phyloP scores from a whole-genome alignment of 108 stramenopile genomes.

The Schizochytrium sp. region DNA sequence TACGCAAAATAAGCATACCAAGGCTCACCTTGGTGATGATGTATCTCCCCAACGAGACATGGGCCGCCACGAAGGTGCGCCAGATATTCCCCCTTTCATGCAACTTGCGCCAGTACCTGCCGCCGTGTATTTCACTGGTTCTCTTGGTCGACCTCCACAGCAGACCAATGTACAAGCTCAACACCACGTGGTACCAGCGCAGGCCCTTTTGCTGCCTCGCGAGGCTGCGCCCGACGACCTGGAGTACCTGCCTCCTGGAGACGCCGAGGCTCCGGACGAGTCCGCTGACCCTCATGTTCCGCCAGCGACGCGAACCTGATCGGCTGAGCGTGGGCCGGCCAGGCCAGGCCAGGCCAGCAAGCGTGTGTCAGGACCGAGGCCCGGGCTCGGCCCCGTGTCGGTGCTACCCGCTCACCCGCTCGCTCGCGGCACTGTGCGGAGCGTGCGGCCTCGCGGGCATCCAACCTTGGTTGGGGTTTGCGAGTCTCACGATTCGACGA shows the following conservation, averaged over 20 bases:
- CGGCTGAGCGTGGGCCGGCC: no score
- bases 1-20: neutral
- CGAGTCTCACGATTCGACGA: no score
- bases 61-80: neutral
- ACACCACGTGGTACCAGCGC: neutral
- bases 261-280: neutral
- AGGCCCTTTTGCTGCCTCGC: neutral
- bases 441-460: no score
- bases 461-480: no score
- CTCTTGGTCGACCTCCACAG: neutral
- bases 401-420: no score
- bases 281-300: neutral
- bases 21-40: slow-evolving; percentile 9
- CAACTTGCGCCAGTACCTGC: neutral
- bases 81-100: neutral
- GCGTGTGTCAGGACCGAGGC: no score
- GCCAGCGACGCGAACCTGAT: no score
- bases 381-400: no score
- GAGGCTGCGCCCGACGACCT: neutral
- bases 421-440: no score
- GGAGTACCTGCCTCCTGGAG: neutral
- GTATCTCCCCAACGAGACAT: neutral
- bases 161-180: neutral
- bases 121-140: neutral
- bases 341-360: no score